Conservation (phyloP, 306 rosid species). For the Pyrus pyrifolia region DNA sequence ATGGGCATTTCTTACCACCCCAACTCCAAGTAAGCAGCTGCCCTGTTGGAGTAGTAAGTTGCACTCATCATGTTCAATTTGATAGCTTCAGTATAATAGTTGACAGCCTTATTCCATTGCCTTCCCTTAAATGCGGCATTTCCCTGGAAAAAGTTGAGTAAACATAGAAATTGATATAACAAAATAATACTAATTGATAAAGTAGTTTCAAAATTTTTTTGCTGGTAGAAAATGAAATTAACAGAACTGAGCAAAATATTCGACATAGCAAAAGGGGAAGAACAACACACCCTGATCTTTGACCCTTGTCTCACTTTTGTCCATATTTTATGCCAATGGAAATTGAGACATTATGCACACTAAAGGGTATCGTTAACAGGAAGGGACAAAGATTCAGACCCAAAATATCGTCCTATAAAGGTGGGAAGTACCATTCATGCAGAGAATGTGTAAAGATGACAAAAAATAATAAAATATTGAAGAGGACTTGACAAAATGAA, state of each 20-base stretch:
- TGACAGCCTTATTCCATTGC: slow-evolving; percentile 71
- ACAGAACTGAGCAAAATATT: not conserved
- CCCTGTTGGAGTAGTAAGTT: slow-evolving; percentile 78
- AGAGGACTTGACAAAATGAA: not conserved
- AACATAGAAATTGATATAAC: not conserved
- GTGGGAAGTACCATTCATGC: not conserved
- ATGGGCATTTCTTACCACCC: slow-evolving; percentile 53
- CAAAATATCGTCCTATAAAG: not conserved
- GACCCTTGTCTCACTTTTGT: not conserved
- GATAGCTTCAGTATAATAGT: slow-evolving; percentile 69
- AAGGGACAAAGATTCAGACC: not conserved
- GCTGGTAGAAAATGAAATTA: not conserved
- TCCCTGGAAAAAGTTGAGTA: slow-evolving; percentile 44
- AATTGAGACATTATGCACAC: not conserved
- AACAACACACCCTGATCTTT: not conserved
- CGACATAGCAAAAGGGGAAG: not conserved
- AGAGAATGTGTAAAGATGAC: not conserved
- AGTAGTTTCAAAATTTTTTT: not conserved
- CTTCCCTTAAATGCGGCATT: slow-evolving; percentile 76
- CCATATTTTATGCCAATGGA: not conserved
- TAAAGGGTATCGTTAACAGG: too few species aligned
- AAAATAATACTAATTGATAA: not conserved
- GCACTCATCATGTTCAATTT: slow-evolving; percentile 49
- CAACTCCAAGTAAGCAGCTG: slow-evolving; percentile 74
- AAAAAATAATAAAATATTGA: not conserved